Evolutionary conservation across 208 protist species (phyloP), one percentile per base, ranked within the genome.

Genomic region (Blechomonas ayalai): DNA sequence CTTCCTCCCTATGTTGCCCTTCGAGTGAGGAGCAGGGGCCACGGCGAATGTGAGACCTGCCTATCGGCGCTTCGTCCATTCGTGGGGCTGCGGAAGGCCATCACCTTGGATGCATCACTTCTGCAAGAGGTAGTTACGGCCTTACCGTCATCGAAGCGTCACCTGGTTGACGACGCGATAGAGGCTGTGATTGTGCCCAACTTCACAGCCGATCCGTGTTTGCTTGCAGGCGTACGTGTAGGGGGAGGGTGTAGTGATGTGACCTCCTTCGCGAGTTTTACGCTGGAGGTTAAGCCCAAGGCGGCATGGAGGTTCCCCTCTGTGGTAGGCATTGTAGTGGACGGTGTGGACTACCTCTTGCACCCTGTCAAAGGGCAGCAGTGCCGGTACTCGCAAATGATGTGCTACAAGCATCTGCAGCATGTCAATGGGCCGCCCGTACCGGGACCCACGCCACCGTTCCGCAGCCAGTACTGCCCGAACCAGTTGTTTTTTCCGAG

Each of bases 281-380:
- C 29, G 4, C 54, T 90, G 2, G 76, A 90, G 56, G 46, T 90
- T 36, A 90, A 90, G 42, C 81, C 81, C 13, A 90, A 90, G 50
- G 55, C 63, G 12, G 61, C 64, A 24, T 90, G 76, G 76, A 39
- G 44, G 43, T 51, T 15, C 32, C 77, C 81, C 25, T 51, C 47
- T 29, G 67, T 90, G 26, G 49, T 82, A 6, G 81, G 81, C 25
- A 54, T 90, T 5, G 45, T 59, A 24, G 63, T 77, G 12, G 66
- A 74, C 33, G 57, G 60, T 43, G 25, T 26, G 2, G 38, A 52
- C 22, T 49, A 80, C 37, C 55, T 65, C 28, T 47, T 90, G 6
- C 62, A 80, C 19, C 48, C 53, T 28, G 37, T 47, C 19, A 85
- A 90, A 48, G 55, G 59, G 12, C 32, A 22, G 4, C 61, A 69